Evolutionary conservation across 352 stramenopile species (phyloP).

Genomic region (Aphanomyces stellatus): DNA sequence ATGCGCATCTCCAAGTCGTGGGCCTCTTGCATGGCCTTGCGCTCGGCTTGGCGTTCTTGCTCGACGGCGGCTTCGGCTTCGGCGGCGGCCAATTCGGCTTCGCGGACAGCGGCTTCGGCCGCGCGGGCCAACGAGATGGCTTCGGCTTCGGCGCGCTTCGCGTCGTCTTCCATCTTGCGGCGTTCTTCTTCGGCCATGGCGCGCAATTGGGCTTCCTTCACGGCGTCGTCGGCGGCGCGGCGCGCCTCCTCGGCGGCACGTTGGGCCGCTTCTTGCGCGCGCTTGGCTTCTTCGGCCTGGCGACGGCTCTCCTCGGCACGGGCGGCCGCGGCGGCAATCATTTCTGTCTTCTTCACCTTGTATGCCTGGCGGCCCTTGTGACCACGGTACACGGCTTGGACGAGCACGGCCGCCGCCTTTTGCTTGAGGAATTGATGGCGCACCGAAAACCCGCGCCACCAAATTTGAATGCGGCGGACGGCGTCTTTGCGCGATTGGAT

Average conservation of each 20-base stretch:
- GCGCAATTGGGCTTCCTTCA: constrained; percentile 45
- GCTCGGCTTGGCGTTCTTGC: constrained; percentile 70
- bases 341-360: constrained; percentile 81
- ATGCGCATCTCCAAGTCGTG: constrained; percentile 52
- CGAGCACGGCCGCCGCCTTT: constrained; percentile 51
- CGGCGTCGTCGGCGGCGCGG: constrained; percentile 38
- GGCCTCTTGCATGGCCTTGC: constrained; percentile 70
- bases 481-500: constrained; percentile 57
- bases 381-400: constrained; percentile 76
- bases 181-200: constrained; percentile 48
- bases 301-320: constrained; percentile 61
- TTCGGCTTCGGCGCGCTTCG: constrained; percentile 47
- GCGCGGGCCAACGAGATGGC: constrained; percentile 47
- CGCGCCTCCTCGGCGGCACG: constrained; percentile 48
- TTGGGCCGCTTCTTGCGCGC: constrained; percentile 61
- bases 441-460: constrained; percentile 67
- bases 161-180: constrained; percentile 65
- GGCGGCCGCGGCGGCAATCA: constrained; percentile 66
- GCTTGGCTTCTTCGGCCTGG: constrained; percentile 77
- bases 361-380: constrained; percentile 58
- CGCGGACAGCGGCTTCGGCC: constrained; percentile 44
- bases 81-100: constrained; percentile 53
- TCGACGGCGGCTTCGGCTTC: constrained; percentile 69
- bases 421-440: constrained; percentile 79
- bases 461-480: constrained; percentile 69